A percentile compares a stretch with the other conserved stretches of the same genome.
Conservation (phyloP, 352 stramenopile species). For the Phytophthora multivora region DNA sequence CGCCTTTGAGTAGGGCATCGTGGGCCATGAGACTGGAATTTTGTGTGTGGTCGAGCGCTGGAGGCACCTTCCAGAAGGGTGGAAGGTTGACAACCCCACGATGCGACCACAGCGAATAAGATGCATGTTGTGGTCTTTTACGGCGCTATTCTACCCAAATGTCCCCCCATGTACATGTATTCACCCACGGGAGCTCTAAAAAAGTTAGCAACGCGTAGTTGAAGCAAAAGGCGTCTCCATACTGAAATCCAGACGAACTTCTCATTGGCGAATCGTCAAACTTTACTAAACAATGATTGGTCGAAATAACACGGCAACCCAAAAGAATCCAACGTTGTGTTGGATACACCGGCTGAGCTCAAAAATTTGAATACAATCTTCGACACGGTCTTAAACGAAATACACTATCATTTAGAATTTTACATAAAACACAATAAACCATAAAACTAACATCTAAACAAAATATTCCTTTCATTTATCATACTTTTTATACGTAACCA, state of each 20-base stretch:
- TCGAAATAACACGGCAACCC: not conserved
- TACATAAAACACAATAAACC: not conserved
- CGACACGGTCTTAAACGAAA: not conserved
- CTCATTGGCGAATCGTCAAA: slow-evolving; percentile 1
- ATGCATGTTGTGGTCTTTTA: not conserved
- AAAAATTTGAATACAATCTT: slow-evolving; percentile 10
- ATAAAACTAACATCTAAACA: not conserved
- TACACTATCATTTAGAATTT: not conserved
- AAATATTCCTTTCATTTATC: not conserved
- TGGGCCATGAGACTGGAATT: slow-evolving; percentile 2
- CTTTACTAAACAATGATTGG: not conserved
- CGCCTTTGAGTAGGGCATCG: not conserved
- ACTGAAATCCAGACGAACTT: slow-evolving; percentile 20
- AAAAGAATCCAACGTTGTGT: slow-evolving; percentile 24
- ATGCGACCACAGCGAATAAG: slow-evolving; percentile 3
- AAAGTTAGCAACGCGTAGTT: slow-evolving; percentile 7
- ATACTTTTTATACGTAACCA: too few species aligned
- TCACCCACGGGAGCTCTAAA: not conserved
- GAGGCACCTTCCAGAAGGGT: not conserved
- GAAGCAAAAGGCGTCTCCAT: slow-evolving; percentile 19
- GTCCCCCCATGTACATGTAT: too few species aligned
- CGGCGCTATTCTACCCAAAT: not conserved
- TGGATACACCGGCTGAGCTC: slow-evolving; percentile 16
- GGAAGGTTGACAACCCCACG: slow-evolving; percentile 4
- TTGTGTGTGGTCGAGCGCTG: slow-evolving; percentile 1